Conservation (phyloP, 495 filamentous ascomycete genomes). For the Tuber calosporum region DNA sequence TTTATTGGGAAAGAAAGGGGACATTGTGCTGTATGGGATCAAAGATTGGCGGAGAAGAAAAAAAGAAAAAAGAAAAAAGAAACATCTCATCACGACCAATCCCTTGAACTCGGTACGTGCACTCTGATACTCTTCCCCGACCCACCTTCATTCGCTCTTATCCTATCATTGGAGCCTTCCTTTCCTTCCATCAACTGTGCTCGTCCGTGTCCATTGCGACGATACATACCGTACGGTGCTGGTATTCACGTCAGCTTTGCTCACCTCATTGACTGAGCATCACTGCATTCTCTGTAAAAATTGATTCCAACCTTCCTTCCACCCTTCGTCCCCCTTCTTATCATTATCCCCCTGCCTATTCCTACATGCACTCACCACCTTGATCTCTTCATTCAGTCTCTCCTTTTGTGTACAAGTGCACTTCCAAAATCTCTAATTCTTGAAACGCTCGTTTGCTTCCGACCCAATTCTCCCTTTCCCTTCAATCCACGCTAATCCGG, state of each 20-base stretch:
- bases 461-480: neutral
- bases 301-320: constrained; percentile 11
- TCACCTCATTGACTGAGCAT: neutral
- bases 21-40: neutral
- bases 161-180: neutral
- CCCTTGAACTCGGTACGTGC: neutral
- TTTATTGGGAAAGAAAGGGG: neutral
- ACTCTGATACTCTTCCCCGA: constrained; percentile 1
- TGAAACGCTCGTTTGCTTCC: constrained; percentile 20
- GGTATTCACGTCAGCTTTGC: neutral
- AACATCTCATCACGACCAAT: constrained; percentile 2
- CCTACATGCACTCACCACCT: constrained; percentile 4
- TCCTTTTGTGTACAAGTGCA: constrained; percentile 23
- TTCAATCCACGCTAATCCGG: constrained; percentile 14
- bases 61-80: neutral
- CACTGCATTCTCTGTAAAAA: neutral
- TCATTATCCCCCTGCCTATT: constrained; percentile 15
- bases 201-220: neutral
- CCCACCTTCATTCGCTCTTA: neutral
- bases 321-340: constrained; percentile 21
- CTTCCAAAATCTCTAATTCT: constrained; percentile 25
- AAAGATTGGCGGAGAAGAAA: neutral
- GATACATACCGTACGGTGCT: no score
- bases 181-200: neutral
- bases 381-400: neutral